Evolutionary conservation across 257 asterid species (phyloP), one percentile per base, ranked within the genome.

Genomic region (Solanum paucissectum): DNA sequence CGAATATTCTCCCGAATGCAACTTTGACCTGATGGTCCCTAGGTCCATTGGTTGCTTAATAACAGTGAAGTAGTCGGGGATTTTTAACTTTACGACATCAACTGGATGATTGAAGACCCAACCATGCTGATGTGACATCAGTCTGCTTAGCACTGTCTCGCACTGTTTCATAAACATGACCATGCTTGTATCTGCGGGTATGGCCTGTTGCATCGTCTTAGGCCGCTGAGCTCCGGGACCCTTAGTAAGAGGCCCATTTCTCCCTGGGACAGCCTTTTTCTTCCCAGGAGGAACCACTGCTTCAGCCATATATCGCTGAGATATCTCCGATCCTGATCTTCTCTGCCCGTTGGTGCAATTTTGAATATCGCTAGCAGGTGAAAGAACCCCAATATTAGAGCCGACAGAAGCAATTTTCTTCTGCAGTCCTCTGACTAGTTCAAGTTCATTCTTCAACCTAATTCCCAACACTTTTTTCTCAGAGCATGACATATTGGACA

Each of bases 21-120:
- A 88, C 90, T 95, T 95, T 37, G 77, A 88, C 86, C 90, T 94
- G 37, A 94, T 87, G 32, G 99, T 96, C 85, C 99, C 98, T 76
- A 96, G 92, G 92, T 96, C 99, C 99, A 96, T 96, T 40, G 99
- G 99, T 84, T 94, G 95, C 92, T 95, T 95, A 86, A 96, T 94
- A 60, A 96, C 89, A 87, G 66, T 91, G 71, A 84, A 92, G 88
- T 96, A 96, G 88, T 96, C 98, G 0, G 98, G 99, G 83, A 94
- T 93, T 18, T 94, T 94, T 74, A 89, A 91, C 68, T 87, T 90
- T 32, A 92, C 96, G 16, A 91, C 86, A 91, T 96, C 99, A 74
- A 96, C 99, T 1, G 99, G 99, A 81, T 85, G 83, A n/a, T 89
- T 92, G 81, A 96, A 96, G 81, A 95, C 90, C 98, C 96, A 94